phyloP scores from a whole-genome alignment of 202 grass and related monocot genomes.

The Brachypodium distachyon region DNA sequence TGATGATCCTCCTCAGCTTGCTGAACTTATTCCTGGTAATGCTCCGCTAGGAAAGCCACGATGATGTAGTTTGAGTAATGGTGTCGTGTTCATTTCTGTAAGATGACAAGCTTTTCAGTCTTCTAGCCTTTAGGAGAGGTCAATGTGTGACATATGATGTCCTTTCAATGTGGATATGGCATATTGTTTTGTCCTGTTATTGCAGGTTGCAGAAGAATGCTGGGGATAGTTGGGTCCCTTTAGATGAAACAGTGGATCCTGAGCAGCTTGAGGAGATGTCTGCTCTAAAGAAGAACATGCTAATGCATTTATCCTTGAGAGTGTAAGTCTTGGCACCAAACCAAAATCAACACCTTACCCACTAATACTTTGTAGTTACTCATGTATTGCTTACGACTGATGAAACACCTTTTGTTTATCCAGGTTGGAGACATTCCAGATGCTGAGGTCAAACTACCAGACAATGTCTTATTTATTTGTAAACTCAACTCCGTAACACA shows the following conservation, averaged over 20 bases:
- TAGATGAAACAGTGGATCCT: slow-evolving; percentile 68
- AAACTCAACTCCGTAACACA: slow-evolving; percentile 95
- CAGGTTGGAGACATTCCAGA: slow-evolving; percentile 96
- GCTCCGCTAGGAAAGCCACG: slow-evolving; percentile 80
- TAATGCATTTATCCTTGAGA: slow-evolving; percentile 91
- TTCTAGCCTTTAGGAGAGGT: not conserved
- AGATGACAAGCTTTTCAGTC: not conserved
- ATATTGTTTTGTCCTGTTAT: not conserved
- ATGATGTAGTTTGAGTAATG: slow-evolving; percentile 53
- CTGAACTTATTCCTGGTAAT: slow-evolving; percentile 81
- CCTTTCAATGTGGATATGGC: not conserved
- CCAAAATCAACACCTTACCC: not conserved
- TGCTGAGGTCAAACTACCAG: slow-evolving; percentile 84
- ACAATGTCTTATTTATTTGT: slow-evolving; percentile 94
- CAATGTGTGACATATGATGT: not conserved
- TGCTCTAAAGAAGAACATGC: slow-evolving; percentile 85
- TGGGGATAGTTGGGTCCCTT: slow-evolving; percentile 93
- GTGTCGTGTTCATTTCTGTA: not conserved
- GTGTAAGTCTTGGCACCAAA: slow-evolving; percentile 44
- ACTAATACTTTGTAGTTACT: not conserved
- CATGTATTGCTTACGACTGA: not conserved
- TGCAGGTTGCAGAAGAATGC: slow-evolving; percentile 68
- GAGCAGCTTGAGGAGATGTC: slow-evolving; percentile 78
- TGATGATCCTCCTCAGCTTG: slow-evolving; percentile 73
- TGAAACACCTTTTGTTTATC: slow-evolving; percentile 17